Conservation (phyloP, 805 yeast genomes). For the Yamadazyma insecticola region DNA sequence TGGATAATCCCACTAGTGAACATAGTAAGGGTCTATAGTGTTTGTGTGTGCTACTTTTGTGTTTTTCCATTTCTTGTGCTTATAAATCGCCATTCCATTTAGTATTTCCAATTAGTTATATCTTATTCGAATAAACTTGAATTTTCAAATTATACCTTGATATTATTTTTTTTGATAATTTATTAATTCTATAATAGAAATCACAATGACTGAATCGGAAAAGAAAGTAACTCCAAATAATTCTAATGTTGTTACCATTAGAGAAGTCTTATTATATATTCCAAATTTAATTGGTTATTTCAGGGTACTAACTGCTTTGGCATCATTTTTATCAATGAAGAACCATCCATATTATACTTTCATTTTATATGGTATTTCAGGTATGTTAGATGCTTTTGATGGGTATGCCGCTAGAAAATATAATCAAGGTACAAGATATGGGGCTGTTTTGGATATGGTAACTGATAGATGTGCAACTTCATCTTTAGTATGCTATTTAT, state of each 20-base stretch:
- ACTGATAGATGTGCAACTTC: conserved; percentile 97
- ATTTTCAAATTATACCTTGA: too few species aligned
- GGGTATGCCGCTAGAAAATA: conserved; percentile 90
- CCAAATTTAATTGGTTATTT: conserved; percentile 91
- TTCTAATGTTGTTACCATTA: conserved; percentile 25
- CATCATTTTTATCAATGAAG: conserved; percentile 79
- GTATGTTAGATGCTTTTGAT: conserved; percentile 92
- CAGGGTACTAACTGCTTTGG: conserved; percentile 75
- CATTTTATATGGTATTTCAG: conserved; percentile 75
- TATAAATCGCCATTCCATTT: too few species aligned
- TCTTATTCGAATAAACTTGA: too few species aligned
- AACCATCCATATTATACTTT: conserved; percentile 79
- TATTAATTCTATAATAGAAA: too few species aligned
- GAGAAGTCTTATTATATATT: conserved; percentile 67
- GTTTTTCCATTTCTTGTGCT: too few species aligned
- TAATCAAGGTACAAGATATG: conserved; percentile 86
- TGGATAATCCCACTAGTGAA: too few species aligned
- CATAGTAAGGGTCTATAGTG: too few species aligned
- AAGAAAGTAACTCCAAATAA: too few species aligned
- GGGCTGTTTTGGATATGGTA: conserved; percentile 98
- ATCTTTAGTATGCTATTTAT: conserved; percentile 81
- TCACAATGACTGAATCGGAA: too few species aligned
- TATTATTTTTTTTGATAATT: too few species aligned
- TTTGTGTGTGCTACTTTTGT: too few species aligned
- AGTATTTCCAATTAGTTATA: too few species aligned